Conservation (phyloP, 352 stramenopile species). For the Globisporangium viniferum region DNA sequence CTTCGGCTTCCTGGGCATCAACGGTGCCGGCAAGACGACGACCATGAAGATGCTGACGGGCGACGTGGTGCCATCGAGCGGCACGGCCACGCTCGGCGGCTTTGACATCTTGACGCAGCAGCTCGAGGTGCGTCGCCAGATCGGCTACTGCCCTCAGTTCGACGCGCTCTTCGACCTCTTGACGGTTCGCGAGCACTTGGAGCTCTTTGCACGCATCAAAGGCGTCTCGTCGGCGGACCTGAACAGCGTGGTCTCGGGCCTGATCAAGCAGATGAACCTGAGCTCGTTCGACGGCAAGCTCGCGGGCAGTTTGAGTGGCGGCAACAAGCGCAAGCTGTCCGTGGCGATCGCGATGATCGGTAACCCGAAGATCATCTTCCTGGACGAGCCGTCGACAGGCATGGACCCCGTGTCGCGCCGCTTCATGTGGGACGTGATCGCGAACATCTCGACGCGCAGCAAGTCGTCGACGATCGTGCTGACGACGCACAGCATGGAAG, state of each 20-base stretch:
- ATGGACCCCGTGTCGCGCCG: slow-evolving; percentile 92
- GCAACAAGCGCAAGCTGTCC: slow-evolving; percentile 93
- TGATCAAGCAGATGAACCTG: slow-evolving; percentile 77
- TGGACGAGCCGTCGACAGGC: slow-evolving; percentile 88
- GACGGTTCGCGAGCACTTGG: slow-evolving; percentile 83
- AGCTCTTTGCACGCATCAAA: slow-evolving; percentile 91
- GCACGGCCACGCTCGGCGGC: slow-evolving; percentile 47
- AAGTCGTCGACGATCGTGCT: slow-evolving; percentile 8
- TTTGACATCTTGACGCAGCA: slow-evolving; percentile 79
- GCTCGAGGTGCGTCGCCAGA: slow-evolving; percentile 62
- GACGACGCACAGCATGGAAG: slow-evolving; percentile 10
- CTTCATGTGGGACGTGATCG: slow-evolving; percentile 90
- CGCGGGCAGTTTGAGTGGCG: slow-evolving; percentile 65
- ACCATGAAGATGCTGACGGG: slow-evolving; percentile 95
- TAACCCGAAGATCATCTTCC: slow-evolving; percentile 81
- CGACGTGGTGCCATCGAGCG: slow-evolving; percentile 64
- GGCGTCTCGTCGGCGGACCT: slow-evolving; percentile 41
- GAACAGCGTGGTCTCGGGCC: slow-evolving; percentile 48
- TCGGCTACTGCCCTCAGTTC: slow-evolving; percentile 94
- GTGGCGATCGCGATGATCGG: slow-evolving; percentile 94
- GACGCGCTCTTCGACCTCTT: slow-evolving; percentile 83
- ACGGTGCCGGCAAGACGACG: slow-evolving; percentile 94
- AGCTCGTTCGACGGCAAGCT: slow-evolving; percentile 69
- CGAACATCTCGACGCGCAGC: slow-evolving; percentile 38
- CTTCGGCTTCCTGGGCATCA: slow-evolving; percentile 94